phyloP scores from a whole-genome alignment of 106 monocot species.

The Posidonia australis region DNA sequence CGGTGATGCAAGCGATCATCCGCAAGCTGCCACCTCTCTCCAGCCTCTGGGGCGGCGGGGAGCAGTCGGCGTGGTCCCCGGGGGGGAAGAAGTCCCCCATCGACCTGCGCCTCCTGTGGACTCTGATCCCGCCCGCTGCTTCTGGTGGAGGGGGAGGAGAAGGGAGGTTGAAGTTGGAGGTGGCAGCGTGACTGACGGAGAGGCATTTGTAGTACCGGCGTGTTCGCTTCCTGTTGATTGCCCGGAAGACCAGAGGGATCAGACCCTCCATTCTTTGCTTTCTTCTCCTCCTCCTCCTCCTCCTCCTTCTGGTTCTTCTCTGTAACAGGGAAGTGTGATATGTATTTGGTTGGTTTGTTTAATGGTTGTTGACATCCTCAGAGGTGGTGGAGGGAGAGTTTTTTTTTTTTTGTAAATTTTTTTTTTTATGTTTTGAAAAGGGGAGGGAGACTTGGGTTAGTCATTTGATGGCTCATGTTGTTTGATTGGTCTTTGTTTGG shows the following conservation, averaged over 20 bases:
- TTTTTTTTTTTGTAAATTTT: too few relatives aligned
- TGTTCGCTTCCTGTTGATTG: slow-evolving; percentile 20
- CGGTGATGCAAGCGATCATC: slow-evolving; percentile 5
- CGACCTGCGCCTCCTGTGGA: slow-evolving; percentile 7
- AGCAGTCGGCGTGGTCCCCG: background rate
- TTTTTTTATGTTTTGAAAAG: too few relatives aligned
- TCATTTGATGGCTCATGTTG: too few relatives aligned
- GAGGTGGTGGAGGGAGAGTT: too few relatives aligned
- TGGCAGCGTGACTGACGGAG: slow-evolving; percentile 2
- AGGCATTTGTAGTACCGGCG: slow-evolving; percentile 11
- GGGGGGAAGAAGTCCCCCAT: slow-evolving; percentile 4
- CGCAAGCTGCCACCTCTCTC: slow-evolving; percentile 4
- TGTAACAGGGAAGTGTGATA: too few relatives aligned
- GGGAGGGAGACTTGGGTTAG: too few relatives aligned
- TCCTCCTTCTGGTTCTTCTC: background rate
- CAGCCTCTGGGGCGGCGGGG: background rate
- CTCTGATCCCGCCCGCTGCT: background rate
- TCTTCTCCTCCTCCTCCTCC: background rate
- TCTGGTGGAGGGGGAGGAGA: background rate
- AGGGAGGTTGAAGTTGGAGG: background rate
- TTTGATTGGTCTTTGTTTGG: too few relatives aligned
- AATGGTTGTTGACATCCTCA: too few relatives aligned
- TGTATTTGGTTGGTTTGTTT: too few relatives aligned
- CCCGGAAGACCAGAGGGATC: slow-evolving; percentile 20
- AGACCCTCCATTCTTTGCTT: slow-evolving; percentile 25